phyloP scores from a whole-genome alignment of 306 rosid genomes.

The Acacia melanoxylon region DNA sequence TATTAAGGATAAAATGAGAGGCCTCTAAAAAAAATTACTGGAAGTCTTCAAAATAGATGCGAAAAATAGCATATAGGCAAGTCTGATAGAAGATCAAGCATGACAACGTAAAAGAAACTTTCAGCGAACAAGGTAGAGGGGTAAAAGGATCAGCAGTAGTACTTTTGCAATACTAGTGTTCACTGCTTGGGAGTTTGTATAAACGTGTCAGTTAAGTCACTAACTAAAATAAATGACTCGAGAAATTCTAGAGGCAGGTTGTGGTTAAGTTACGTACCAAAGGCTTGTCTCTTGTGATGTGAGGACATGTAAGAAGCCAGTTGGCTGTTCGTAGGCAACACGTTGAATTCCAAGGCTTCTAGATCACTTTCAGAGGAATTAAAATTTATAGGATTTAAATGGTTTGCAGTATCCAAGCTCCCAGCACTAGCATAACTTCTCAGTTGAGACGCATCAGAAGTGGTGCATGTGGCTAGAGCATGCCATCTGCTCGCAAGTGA shows the following conservation, averaged over 20 bases:
- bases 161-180: background rate
- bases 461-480: constrained; percentile 60
- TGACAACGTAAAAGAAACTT: background rate
- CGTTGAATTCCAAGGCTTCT: constrained; percentile 55
- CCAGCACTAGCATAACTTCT: constrained; percentile 46
- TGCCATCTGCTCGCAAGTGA: constrained; percentile 85
- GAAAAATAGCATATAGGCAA: background rate
- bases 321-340: constrained; percentile 52
- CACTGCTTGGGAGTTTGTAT: background rate
- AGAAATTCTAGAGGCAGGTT: constrained; percentile 13
- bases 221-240: constrained; percentile 1
- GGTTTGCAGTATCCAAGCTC: constrained; percentile 45
- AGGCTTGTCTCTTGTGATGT: constrained; percentile 80
- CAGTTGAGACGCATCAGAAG: constrained; percentile 50
- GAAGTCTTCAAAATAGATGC: background rate
- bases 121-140: background rate
- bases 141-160: background rate
- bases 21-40: background rate
- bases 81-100: background rate
- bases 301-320: constrained; percentile 66
- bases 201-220: background rate
- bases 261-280: constrained; percentile 51
- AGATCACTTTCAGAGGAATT: constrained; percentile 78
- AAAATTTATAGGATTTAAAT: constrained; percentile 39
- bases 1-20: constrained; percentile 21